Evolutionary conservation across 352 stramenopile species (phyloP), one percentile per base, ranked within the genome.

Genomic region (Globisporangium emineosum): DNA sequence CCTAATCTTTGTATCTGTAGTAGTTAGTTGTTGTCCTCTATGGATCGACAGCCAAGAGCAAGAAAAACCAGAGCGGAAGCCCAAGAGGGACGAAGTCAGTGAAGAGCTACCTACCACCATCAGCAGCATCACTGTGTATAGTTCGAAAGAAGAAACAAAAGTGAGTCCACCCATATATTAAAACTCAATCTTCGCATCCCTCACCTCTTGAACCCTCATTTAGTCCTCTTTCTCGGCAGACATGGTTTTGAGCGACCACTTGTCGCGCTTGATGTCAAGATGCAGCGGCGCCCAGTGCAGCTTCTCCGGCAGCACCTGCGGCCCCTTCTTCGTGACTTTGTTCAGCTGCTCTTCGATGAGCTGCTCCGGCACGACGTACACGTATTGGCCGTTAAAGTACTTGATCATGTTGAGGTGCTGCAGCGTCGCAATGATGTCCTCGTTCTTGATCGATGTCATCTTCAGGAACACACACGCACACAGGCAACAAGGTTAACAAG

Each of bases 371-470:
- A 99, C 90, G 62, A 97, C 92, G 42, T 99, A 97, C 27, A 99
- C 96, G 79, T 99, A 98, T 76, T 99, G 97, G 13, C 97, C 98
- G 70, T 99, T 99, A 79, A 98, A 98, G 73, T 98, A 98, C 71
- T 98, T 98, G 67, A 99, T 98, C 84, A 99, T 98, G 71, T 98
- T 98, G 54, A 99, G 79, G 64, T 91, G 90, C 71, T 99, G 94
- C 60, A 99, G 83, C 50, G 98, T 99, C 19, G 85, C 96, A 57
- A 99, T 98, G 45, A 99, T 98, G 77, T 99, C 97, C 68, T 99
- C 98, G 56, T 94, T 97, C 80, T 99, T 99, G 73, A 92, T 94
- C 15, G 79, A 93, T 32, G 83, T 95, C 67, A 93, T 67, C 75
- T 86, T 52, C 29, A 32, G 5, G 29, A 17, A n/a, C 33, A 60